phyloP scores from a whole-genome alignment of 2,329 filamentous ascomycete genomes.

The Diaporthe sp. region DNA sequence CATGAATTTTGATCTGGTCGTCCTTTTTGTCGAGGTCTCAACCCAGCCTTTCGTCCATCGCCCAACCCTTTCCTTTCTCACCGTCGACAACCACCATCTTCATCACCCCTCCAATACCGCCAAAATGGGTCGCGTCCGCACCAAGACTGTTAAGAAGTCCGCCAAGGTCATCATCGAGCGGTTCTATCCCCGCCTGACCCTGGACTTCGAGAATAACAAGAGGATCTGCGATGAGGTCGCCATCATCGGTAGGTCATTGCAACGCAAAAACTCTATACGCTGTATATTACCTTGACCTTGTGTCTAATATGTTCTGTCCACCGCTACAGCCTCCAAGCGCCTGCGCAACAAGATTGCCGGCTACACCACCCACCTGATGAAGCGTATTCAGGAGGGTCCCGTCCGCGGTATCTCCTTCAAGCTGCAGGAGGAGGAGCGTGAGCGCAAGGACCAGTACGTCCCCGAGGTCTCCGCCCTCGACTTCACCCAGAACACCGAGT shows the following conservation, averaged over 20 bases:
- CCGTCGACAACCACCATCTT: conserved; percentile 41
- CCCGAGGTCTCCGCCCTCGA: conserved; percentile 98
- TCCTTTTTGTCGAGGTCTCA: background rate
- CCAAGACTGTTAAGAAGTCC: conserved; percentile 80
- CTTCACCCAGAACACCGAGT: conserved; percentile 95
- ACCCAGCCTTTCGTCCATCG: background rate
- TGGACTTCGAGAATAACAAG: conserved; percentile 99
- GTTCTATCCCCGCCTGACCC: conserved; percentile 96
- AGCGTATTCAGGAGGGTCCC: conserved; percentile 99
- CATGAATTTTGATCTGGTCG: background rate
- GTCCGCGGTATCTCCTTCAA: conserved; percentile 99
- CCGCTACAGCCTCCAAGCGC: conserved; percentile 82
- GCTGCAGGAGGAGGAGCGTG: conserved; percentile 99
- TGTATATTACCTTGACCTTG: too few relatives aligned
- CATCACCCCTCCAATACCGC: conserved; percentile 58
- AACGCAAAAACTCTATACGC: too few relatives aligned
- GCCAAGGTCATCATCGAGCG: conserved; percentile 99
- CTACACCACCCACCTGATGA: conserved; percentile 99
- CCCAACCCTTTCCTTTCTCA: conserved; percentile 21
- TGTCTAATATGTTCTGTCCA: too few relatives aligned
- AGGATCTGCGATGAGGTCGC: conserved; percentile 99
- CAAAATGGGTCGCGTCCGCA: conserved; percentile 80
- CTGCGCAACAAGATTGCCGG: conserved; percentile 99
- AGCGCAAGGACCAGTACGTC: conserved; percentile 99
- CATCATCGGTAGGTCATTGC: conserved; percentile 73